Conservation (phyloP, 768 basidiomycete genomes). For the Mycena metata region DNA sequence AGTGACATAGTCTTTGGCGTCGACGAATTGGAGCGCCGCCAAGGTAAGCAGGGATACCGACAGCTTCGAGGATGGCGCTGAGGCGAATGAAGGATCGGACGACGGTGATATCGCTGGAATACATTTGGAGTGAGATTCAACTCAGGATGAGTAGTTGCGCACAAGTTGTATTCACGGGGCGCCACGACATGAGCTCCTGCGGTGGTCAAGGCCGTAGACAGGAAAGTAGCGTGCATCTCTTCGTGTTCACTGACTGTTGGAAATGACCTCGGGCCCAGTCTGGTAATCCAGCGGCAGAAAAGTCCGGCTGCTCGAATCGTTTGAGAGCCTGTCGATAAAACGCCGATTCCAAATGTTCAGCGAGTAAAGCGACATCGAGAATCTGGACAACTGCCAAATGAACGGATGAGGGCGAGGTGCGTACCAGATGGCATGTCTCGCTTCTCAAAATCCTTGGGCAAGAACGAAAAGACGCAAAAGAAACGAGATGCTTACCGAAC, state of each 20-base stretch:
- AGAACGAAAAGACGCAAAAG: conserved; percentile 1
- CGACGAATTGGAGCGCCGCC: conserved; percentile 64
- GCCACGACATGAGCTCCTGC: conserved; percentile 48
- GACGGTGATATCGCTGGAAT: conserved; percentile 57
- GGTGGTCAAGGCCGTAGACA: conserved; percentile 48
- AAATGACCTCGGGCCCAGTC: conserved; percentile 64
- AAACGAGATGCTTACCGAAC: conserved; percentile 21
- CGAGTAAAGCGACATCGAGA: conserved; percentile 56
- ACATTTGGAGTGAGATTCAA: background rate
- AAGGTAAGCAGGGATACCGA: conserved; percentile 69
- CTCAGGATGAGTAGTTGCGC: background rate
- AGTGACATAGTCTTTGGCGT: conserved; percentile 58
- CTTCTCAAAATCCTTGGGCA: conserved; percentile 41
- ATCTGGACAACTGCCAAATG: conserved; percentile 45
- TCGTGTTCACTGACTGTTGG: conserved; percentile 68
- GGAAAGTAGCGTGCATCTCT: conserved; percentile 57
- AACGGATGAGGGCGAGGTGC: no score
- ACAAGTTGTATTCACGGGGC: conserved; percentile 55
- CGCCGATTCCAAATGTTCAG: conserved; percentile 57
- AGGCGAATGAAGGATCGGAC: conserved; percentile 58
- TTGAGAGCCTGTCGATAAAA: conserved; percentile 61
- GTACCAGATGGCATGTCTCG: no score
- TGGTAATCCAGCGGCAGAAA: conserved; percentile 61
- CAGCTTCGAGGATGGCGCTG: conserved; percentile 64
- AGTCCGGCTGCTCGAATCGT: conserved; percentile 61